phyloP scores from a whole-genome alignment of 495 filamentous ascomycete genomes.

The Aspergillus nidulans region DNA sequence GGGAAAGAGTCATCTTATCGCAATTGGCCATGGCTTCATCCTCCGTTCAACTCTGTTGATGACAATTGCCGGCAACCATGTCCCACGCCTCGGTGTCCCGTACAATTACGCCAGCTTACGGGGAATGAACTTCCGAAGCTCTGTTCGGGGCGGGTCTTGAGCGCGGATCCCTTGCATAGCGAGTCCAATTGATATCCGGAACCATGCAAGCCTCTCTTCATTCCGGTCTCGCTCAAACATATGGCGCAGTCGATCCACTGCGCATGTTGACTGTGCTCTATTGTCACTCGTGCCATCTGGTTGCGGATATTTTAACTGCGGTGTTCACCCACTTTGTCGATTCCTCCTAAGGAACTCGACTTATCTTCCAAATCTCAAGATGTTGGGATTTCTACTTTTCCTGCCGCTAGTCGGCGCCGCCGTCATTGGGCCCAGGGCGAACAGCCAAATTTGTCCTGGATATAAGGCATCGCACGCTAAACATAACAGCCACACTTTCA shows the following conservation, averaged over 20 bases:
- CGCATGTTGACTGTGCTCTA: neutral
- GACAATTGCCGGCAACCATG: neutral
- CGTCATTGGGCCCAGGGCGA: constrained; percentile 20
- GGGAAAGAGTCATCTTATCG: neutral
- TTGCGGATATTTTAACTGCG: constrained; percentile 10
- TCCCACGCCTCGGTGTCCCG: neutral
- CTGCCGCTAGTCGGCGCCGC: constrained; percentile 33
- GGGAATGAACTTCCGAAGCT: neutral
- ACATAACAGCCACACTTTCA: constrained; percentile 34
- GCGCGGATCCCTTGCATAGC: constrained; percentile 5
- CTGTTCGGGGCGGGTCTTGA: neutral
- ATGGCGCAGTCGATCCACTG: neutral
- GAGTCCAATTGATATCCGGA: constrained; percentile 13
- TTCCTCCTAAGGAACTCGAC: neutral
- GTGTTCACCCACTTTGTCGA: neutral
- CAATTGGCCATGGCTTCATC: neutral
- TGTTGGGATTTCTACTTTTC: constrained; percentile 28
- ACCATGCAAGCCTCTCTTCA: neutral
- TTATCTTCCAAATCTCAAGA: constrained; percentile 14
- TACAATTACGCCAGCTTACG: neutral
- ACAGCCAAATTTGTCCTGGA: constrained; percentile 54
- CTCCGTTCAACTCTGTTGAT: neutral
- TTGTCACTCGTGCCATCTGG: constrained; percentile 3
- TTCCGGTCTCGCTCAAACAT: neutral
- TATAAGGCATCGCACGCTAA: constrained; percentile 66